These are phyloP conservation scores for Artemisia argyi DNA, from an alignment of 129 eudicot species.

Conservation along the genomic window DNA sequence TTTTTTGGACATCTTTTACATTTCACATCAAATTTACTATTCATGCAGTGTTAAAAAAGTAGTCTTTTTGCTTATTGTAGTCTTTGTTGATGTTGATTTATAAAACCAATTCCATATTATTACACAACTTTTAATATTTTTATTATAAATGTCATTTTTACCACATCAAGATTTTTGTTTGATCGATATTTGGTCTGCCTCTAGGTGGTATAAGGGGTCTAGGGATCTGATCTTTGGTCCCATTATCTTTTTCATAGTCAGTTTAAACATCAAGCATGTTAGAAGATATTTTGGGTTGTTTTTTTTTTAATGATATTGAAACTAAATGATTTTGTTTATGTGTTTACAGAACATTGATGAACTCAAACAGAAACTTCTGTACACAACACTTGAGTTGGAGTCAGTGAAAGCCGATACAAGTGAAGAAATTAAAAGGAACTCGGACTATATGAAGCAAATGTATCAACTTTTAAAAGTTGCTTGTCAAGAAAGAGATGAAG, in stretches of 20 bases:
- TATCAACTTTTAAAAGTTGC: slow-evolving; percentile 53
- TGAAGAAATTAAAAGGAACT: slow-evolving; percentile 57
- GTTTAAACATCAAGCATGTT: background rate
- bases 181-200: slow-evolving; percentile 28
- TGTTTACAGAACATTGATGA: slow-evolving; percentile 59
- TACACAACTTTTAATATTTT: slow-evolving; percentile 15
- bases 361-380: slow-evolving; percentile 63
- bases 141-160: slow-evolving; percentile 28
- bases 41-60: background rate
- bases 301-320: background rate
- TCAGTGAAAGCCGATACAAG: slow-evolving; percentile 49
- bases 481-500: slow-evolving; percentile 88
- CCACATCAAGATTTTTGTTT: slow-evolving; percentile 17
- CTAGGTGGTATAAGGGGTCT: slow-evolving; percentile 20
- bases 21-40: slow-evolving; percentile 2
- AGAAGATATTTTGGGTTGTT: background rate
- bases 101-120: slow-evolving; percentile 17
- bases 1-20: slow-evolving; percentile 16
- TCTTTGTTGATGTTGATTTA: slow-evolving; percentile 33
- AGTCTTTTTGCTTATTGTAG: slow-evolving; percentile 22
- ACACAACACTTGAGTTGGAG: slow-evolving; percentile 68
- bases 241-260: background rate
- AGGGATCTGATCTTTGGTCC: slow-evolving; percentile 2
- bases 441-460: slow-evolving; percentile 48
- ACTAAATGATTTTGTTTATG: background rate